Evolutionary conservation across 2,329 filamentous ascomycete species (phyloP).

Genomic region (Xylariaceae sp.): DNA sequence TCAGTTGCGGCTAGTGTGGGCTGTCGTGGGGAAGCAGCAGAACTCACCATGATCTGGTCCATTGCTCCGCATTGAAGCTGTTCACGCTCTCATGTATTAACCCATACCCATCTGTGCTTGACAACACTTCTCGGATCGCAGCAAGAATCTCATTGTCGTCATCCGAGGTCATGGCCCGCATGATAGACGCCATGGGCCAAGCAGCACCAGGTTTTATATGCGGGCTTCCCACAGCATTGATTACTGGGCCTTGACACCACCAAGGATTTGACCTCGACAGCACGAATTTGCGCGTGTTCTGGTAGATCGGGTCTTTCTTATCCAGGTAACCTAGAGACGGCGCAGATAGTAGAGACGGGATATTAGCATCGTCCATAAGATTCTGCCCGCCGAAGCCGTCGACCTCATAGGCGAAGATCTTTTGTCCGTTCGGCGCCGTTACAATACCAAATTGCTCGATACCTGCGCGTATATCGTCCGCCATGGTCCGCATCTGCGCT

Average conservation of each 20-base stretch:
- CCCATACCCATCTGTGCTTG: constrained; percentile 67
- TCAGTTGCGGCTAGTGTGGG: constrained; percentile 5
- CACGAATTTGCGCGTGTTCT: constrained; percentile 76
- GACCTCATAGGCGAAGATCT: constrained; percentile 75
- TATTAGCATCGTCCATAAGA: constrained; percentile 70
- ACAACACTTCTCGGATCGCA: constrained; percentile 62
- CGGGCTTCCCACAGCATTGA: constrained; percentile 68
- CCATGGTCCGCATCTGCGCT: constrained; percentile 52
- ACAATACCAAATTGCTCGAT: constrained; percentile 71
- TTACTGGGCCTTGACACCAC: constrained; percentile 61
- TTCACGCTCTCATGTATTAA: constrained; percentile 79
- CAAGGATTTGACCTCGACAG: constrained; percentile 76
- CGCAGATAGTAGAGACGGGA: constrained; percentile 62
- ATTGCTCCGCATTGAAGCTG: constrained; percentile 50
- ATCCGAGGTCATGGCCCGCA: constrained; percentile 55
- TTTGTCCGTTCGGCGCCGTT: constrained; percentile 21
- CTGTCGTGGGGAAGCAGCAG: background rate
- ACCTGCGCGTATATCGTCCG: constrained; percentile 60
- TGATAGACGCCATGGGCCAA: constrained; percentile 55
- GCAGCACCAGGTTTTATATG: constrained; percentile 58
- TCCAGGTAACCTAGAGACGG: constrained; percentile 61
- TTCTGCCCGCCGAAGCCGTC: constrained; percentile 66
- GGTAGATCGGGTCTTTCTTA: constrained; percentile 61
- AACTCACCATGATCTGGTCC: constrained; percentile 43
- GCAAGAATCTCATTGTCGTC: constrained; percentile 69